Evolutionary conservation across 169 alveolate species (phyloP), one percentile per base, ranked within the genome.

Genomic region (Plasmodium falciparum): DNA sequence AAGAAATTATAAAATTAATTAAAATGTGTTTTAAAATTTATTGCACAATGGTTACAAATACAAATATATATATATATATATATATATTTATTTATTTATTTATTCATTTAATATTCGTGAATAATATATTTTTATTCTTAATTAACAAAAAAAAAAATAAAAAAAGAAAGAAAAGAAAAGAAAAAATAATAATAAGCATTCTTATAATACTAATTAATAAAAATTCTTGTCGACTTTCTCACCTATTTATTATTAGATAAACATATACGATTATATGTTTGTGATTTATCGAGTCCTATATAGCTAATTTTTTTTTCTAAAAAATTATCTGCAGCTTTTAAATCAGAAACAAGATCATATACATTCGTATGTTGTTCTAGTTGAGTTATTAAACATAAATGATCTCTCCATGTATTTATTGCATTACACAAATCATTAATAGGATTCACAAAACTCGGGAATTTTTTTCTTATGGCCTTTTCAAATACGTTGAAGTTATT

Each of bases 311-410:
- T 85, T 61, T 85, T 26, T 63, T 85, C 88, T 33, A 85, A 85
- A 85, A 85, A 85, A 11, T 47, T 49, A 61, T 85, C 59, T 1
- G 92, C 92, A 22, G 92, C 92, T 50, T 85, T 85, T 15, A 85
- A 33, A 24, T 85, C 92, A 49, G 92, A 85, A 50, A 85, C 92
- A 20, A 85, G 15, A 52, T 85, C 88, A 63, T 85, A 71, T 20
- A 85, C 92, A 71, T 85, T 85, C 11, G 92, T 85, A 39, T 85
- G 92, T 43, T 85, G 58, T 50, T 85, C 92, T 66, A 85, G 54
- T 61, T 85, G 73, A 1, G 74, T 61, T 20, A 85, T 85, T 66
- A 85, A 71, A 39, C 70, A 43, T 59, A 85, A 58, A 71, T 85
- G 92, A 47, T 61, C 76, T 73, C 88, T 71, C 92, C 92, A 85